phyloP scores from a whole-genome alignment of 176 grass and related monocot species.

The Puya raimondii region DNA sequence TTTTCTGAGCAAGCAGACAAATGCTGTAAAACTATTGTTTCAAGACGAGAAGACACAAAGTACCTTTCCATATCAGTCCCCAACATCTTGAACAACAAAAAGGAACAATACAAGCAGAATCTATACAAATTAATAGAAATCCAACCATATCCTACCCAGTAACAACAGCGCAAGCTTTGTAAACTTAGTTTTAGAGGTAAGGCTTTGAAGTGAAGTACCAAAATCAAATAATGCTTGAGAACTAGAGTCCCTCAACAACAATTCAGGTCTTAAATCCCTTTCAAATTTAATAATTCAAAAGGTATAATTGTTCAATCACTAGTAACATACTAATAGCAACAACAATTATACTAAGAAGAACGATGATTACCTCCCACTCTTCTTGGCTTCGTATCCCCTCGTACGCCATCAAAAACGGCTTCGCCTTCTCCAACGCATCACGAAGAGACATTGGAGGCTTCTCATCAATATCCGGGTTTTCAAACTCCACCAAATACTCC shows the following conservation, averaged over 20 bases:
- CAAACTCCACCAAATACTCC: slow-evolving; percentile 59
- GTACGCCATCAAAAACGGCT: slow-evolving; percentile 78
- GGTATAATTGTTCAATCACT: no score
- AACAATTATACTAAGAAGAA: slow-evolving; percentile 9
- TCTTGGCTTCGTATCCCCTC: slow-evolving; percentile 76
- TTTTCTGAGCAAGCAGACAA: not conserved
- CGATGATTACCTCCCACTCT: slow-evolving; percentile 66
- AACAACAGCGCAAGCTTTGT: no score
- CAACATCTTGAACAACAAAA: not conserved
- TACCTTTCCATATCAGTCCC: not conserved
- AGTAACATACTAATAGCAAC: no score
- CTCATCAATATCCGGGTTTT: slow-evolving; percentile 69
- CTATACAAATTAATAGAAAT: not conserved
- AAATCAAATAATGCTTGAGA: not conserved
- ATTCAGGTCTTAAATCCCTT: no score
- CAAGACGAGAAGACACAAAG: not conserved
- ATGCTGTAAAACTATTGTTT: not conserved
- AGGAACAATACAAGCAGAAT: not conserved
- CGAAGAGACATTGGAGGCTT: slow-evolving; percentile 75
- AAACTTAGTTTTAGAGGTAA: no score
- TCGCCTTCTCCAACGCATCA: slow-evolving; percentile 60
- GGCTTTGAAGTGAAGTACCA: not conserved
- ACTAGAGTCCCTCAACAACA: no score
- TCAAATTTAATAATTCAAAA: no score
- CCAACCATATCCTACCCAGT: not conserved